phyloP scores from a whole-genome alignment of 768 basidiomycete genomes.

The Dioszegia aurantiaca region DNA sequence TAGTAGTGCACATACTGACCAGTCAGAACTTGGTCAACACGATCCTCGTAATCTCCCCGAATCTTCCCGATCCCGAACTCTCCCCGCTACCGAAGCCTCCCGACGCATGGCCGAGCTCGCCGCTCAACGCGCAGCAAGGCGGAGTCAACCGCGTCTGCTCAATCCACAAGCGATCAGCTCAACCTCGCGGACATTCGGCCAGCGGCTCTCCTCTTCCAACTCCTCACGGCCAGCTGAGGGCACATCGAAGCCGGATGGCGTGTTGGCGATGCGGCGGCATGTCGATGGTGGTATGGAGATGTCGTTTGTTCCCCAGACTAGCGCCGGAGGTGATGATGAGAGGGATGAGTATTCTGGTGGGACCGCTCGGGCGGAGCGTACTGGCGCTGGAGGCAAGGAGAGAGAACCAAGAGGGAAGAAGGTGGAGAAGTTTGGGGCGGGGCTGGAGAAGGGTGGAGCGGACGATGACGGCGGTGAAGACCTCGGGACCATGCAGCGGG shows the following conservation, averaged over 20 bases:
- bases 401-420: slow-evolving; percentile 15
- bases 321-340: slow-evolving; percentile 21
- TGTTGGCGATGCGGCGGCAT: slow-evolving; percentile 43
- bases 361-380: slow-evolving; percentile 16
- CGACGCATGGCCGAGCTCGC: slow-evolving; percentile 6
- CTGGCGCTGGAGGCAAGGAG: slow-evolving; percentile 16
- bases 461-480: slow-evolving; percentile 44
- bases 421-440: slow-evolving; percentile 77
- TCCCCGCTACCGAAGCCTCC: slow-evolving; percentile 13
- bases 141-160: slow-evolving; percentile 12
- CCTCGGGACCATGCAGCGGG: slow-evolving; percentile 62
- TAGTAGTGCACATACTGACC: not conserved
- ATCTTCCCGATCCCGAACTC: slow-evolving; percentile 9
- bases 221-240: slow-evolving; percentile 5
- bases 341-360: slow-evolving; percentile 57
- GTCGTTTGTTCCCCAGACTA: slow-evolving; percentile 67
- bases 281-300: slow-evolving; percentile 74
- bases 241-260: slow-evolving; percentile 13
- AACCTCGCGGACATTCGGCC: slow-evolving; percentile 40
- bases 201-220: slow-evolving; percentile 27
- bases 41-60: slow-evolving; percentile 38
- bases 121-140: not conserved
- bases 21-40: slow-evolving; percentile 42
- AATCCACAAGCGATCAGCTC: not conserved
- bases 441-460: slow-evolving; percentile 76